Evolutionary conservation across 2,329 filamentous ascomycete species (phyloP).

Genomic region (Neopestalotiopsis clavispora): DNA sequence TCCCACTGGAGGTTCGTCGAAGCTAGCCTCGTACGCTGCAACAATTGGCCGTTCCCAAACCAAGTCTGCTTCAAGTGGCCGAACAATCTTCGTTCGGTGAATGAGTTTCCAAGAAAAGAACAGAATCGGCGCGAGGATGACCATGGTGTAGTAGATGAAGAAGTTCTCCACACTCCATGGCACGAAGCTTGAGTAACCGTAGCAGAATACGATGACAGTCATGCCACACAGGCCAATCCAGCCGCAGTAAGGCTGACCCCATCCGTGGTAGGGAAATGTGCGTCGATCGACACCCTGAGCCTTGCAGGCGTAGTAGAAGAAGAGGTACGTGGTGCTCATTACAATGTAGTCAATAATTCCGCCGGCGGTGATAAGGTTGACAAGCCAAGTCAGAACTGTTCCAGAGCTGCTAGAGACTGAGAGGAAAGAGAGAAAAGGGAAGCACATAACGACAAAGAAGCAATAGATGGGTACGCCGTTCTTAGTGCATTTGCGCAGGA

Average conservation of each 20-base stretch:
- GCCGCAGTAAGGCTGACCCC: constrained; percentile 61
- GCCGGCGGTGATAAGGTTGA: constrained; percentile 23
- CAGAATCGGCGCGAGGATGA: constrained; percentile 46
- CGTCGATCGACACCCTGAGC: constrained; percentile 54
- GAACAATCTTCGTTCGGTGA: constrained; percentile 59
- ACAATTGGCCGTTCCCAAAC: constrained; percentile 60
- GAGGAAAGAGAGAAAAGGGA: constrained; percentile 65
- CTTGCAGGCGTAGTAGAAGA: constrained; percentile 56
- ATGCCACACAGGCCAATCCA: constrained; percentile 45
- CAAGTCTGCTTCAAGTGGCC: constrained; percentile 58
- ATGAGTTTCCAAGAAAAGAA: constrained; percentile 67
- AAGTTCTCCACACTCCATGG: constrained; percentile 35
- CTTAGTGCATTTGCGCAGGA: constrained; percentile 56
- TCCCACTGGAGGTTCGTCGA: constrained; percentile 15
- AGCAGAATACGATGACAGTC: constrained; percentile 46
- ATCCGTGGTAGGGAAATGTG: constrained; percentile 59
- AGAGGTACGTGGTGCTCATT: constrained; percentile 53
- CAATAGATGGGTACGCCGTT: constrained; percentile 66
- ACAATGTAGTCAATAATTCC: constrained; percentile 24
- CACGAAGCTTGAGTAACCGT: constrained; percentile 56
- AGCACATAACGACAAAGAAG: constrained; percentile 58
- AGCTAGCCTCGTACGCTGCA: constrained; percentile 49
- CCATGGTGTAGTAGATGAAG: constrained; percentile 51
- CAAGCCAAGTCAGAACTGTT: constrained; percentile 21
- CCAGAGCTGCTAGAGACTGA: constrained; percentile 30